Evolutionary conservation across 1,139 yeast genomes (phyloP), one percentile per base, ranked within the genome.

Genomic region (Candida gigantensis): DNA sequence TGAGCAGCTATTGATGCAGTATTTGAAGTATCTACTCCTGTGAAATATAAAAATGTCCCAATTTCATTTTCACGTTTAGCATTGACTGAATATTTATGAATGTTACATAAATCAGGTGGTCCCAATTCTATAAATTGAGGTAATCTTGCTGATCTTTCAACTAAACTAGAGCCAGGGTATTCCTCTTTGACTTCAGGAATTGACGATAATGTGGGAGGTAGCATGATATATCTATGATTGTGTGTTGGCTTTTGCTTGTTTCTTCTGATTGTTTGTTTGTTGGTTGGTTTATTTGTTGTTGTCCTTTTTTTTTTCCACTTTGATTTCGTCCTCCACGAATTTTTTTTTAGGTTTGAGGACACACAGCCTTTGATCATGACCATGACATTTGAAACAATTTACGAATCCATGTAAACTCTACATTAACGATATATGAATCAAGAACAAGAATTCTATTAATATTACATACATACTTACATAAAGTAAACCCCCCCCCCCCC

Each of bases 31-130:
- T 77, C 80, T 3, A 77, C 71, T 3, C 83, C 83, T 0, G 81
- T 74, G 49, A 68, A 76, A 53, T 77, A 77, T 32, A 77, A 60
- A 49, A 72, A 77, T 4, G 82, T 76, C 3, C 80, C 79, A 28
- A 72, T 54, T 40, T 65, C 75, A 37, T 53, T 51, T 30, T 41
- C 46, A 39, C 62, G 62, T 53, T 65, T 67, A 42, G 74, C 69
- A 50, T 56, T 71, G 45, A 52, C 57, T 32, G 62, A 66, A 45
- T 52, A 71, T 50, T 79, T 76, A 37, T 76, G 75, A 37, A 79
- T 65, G 53, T 86, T 95, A 35, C 95, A 85, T 46, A 92, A 68
- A 64, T 92, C 97, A 5, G 96, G 90, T 0, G 96, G 96, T 0
- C 98, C 98, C 36, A 92, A 60, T 39, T 77, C 83, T 30, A 40